Evolutionary conservation across 1,284 basidiomycete genomes (phyloP).

Genomic region (Cryptococcus jaspeensis): DNA sequence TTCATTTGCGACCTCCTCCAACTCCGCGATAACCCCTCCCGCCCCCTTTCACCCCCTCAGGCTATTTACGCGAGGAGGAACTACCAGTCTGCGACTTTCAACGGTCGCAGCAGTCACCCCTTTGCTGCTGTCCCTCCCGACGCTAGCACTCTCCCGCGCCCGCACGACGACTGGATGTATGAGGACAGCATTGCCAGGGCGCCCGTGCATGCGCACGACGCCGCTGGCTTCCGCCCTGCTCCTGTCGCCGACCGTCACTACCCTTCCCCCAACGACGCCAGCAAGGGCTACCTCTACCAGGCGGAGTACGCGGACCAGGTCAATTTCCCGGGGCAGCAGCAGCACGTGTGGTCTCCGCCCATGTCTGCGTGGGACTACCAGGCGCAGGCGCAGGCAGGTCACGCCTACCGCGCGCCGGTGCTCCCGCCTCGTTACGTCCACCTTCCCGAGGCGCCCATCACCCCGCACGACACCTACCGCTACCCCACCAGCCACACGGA

Average conservation of each 20-base stretch:
- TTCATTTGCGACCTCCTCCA: conserved; percentile 11
- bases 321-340: conserved; percentile 4
- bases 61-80: neutral
- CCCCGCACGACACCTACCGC: conserved; percentile 24
- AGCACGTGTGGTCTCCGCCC: conserved; percentile 13
- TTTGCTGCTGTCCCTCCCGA: conserved; percentile 14
- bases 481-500: conserved; percentile 19
- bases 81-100: conserved; percentile 1
- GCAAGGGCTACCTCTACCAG: conserved; percentile 5
- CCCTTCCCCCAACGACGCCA: neutral
- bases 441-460: conserved; percentile 14
- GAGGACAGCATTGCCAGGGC: conserved; percentile 3
- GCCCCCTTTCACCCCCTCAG: neutral
- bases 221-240: neutral
- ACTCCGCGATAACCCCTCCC: neutral
- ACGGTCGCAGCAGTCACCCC: conserved; percentile 9
- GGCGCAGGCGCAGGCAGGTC: neutral
- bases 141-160: conserved; percentile 11
- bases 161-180: conserved; percentile 9
- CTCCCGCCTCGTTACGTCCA: conserved; percentile 13
- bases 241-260: neutral
- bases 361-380: conserved; percentile 1
- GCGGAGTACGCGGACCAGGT: conserved; percentile 3
- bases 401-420: conserved; percentile 15
- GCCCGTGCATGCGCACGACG: neutral